Base-by-base conservation (phyloP, 2,329 filamentous ascomycete species). In the Beauveria rudraprayagi region DNA sequence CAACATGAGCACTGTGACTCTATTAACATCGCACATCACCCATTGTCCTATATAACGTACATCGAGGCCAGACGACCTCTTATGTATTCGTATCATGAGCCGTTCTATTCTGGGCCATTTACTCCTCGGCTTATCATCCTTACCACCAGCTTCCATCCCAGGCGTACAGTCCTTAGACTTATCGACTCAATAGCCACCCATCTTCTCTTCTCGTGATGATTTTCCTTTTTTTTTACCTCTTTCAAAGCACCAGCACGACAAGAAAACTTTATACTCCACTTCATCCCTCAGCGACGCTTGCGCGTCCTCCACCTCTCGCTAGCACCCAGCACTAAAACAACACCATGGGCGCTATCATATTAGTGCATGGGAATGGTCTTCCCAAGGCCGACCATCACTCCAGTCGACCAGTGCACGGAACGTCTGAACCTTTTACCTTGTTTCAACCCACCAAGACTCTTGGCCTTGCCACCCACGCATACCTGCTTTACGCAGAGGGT, bases 251-350 rank as follows among this genome's bases (percentile, higher is more conserved):
- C 16, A 46, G 40, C 40, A 19, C 14, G 22, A 19, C 34, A 9
- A 28, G 24, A 56, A 56, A 56, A 56, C 40, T 56, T n/a, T 56
- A 46, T 16, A n/a, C 53, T 46, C 40, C 40, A 56, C 53, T 26
- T 5, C 14, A 8, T n/a, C 40, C 22, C 24, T 11, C 8, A 4
- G n/a, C 53, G 24, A 56, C 34, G 41, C 53, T 46, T 56, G 53
- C 53, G 53, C 11, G 53, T 56, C 53, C 53, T 41, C 53, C 53
- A 56, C 52, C 26, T 17, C 34, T 40, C 48, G 24, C 19, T 14
- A 51, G 48, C 48, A 51, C 34, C 28, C 26, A 34, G 28, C 30
- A 52, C 16, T 24, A 47, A 47, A 47, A 47, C 44, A 47, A 47
- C 44, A 47, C 22, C 6, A 8, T 26, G 14, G 19, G 14, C 19